Percentiles rank a stretch among this genome's conserved stretches.
Conservation (phyloP, 441 rosid species). For the Erysimum pusillum region DNA sequence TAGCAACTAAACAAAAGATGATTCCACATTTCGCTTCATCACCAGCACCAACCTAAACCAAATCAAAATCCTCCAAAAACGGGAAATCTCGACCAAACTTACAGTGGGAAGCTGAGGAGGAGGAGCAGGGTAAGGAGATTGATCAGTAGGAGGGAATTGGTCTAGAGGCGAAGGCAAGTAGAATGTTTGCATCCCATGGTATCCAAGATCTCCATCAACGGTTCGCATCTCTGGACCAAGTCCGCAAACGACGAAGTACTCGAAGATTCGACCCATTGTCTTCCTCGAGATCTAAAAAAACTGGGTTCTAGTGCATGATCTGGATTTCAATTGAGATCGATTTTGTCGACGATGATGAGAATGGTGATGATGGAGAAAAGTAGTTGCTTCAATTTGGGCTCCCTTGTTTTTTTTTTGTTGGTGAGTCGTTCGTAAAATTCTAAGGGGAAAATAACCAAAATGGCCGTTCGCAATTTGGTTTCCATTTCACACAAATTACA, state of each 20-base stretch:
- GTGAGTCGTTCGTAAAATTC: not conserved
- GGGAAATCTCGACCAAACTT: slow-evolving; percentile 29
- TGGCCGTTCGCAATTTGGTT: slow-evolving; percentile 9
- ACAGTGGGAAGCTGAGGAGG: slow-evolving; percentile 98
- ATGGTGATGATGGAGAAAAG: slow-evolving; percentile 22
- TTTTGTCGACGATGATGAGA: slow-evolving; percentile 2
- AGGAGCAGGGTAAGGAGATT: slow-evolving; percentile 77
- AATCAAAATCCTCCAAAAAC: slow-evolving; percentile 10
- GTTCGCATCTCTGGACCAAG: slow-evolving; percentile 96
- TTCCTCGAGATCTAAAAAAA: slow-evolving; percentile 41
- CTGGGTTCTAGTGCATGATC: slow-evolving; percentile 36
- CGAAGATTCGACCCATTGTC: slow-evolving; percentile 82
- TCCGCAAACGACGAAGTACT: slow-evolving; percentile 95
- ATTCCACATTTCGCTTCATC: slow-evolving; percentile 24
- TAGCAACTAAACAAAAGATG: slow-evolving; percentile 11
- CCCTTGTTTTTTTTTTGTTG: not conserved
- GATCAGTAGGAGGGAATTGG: slow-evolving; percentile 82
- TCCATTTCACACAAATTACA: slow-evolving; percentile 25
- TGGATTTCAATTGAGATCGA: slow-evolving; percentile 14
- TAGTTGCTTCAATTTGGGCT: slow-evolving; percentile 30
- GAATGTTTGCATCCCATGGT: slow-evolving; percentile 64
- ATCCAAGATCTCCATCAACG: slow-evolving; percentile 84
- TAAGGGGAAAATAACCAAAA: not conserved
- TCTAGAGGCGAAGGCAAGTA: slow-evolving; percentile 87
- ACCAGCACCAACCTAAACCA: slow-evolving; percentile 11